Evolutionary conservation across 768 basidiomycete species (phyloP).

Genomic region (Podaxis mareebaensis): DNA sequence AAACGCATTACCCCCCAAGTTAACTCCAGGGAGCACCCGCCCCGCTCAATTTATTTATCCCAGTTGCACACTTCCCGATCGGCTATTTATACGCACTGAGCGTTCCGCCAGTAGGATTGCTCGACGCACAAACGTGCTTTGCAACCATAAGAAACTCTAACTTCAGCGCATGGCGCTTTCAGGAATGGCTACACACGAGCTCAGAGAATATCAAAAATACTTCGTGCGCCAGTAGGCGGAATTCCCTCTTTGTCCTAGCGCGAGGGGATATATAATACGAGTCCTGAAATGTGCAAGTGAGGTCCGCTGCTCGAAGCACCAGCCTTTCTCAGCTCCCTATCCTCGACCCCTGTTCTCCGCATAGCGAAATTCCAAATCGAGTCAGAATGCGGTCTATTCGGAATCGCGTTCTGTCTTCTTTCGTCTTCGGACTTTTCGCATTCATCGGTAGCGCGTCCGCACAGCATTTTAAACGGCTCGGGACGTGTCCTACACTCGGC

Average conservation of each 20-base stretch:
- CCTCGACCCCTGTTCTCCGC: not conserved
- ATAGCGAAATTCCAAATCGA: not conserved
- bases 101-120: not conserved
- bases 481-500: slow-evolving; percentile 42
- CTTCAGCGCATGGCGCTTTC: not conserved
- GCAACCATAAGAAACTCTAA: not conserved
- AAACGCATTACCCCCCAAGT: no score
- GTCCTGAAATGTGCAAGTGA: not conserved
- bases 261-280: not conserved
- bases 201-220: not conserved
- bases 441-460: slow-evolving; percentile 18
- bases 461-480: slow-evolving; percentile 42
- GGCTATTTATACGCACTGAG: not conserved
- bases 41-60: not conserved
- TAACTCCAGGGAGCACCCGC: not conserved
- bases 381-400: not conserved
- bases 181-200: not conserved
- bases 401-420: not conserved
- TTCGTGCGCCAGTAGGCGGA: not conserved
- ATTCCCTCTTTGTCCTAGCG: not conserved
- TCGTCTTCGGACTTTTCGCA: not conserved
- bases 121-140: not conserved
- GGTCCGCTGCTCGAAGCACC: not conserved
- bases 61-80: not conserved
- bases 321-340: not conserved